Conservation (phyloP, 306 rosid genomes). For the Medicago lupulina region DNA sequence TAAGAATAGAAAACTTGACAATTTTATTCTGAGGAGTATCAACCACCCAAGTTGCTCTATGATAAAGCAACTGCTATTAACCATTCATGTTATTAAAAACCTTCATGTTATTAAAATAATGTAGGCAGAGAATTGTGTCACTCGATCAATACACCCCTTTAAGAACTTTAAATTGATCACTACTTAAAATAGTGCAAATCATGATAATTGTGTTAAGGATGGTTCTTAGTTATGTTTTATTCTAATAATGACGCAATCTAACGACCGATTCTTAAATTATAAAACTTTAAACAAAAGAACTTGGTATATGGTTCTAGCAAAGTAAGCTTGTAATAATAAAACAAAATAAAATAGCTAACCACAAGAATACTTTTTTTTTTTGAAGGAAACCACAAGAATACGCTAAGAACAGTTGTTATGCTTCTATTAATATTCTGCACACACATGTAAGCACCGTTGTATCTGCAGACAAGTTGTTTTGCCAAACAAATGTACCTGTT, state of each 20-base stretch:
- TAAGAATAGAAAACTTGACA: background rate
- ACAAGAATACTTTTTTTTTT: background rate
- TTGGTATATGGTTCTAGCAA: too few species aligned
- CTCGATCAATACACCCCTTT: background rate
- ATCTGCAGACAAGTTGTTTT: background rate
- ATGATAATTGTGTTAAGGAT: background rate
- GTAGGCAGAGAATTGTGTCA: background rate
- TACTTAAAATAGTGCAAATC: background rate
- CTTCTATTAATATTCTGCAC: background rate
- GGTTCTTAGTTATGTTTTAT: background rate
- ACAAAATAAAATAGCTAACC: background rate
- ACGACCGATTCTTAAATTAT: too few species aligned
- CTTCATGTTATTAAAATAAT: background rate
- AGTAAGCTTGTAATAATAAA: too few species aligned
- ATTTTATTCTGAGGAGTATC: background rate
- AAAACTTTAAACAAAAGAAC: too few species aligned
- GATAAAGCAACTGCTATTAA: background rate
- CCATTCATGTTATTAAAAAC: background rate
- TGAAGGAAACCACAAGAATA: background rate
- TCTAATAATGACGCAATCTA: too few species aligned
- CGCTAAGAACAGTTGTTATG: background rate
- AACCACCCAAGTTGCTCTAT: background rate
- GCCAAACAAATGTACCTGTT: background rate
- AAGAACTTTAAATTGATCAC: background rate
- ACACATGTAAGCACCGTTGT: background rate